These are phyloP conservation scores for Oidium heveae DNA, from an alignment of 2,329 filamentous ascomycete species.

Conservation along the genomic window DNA sequence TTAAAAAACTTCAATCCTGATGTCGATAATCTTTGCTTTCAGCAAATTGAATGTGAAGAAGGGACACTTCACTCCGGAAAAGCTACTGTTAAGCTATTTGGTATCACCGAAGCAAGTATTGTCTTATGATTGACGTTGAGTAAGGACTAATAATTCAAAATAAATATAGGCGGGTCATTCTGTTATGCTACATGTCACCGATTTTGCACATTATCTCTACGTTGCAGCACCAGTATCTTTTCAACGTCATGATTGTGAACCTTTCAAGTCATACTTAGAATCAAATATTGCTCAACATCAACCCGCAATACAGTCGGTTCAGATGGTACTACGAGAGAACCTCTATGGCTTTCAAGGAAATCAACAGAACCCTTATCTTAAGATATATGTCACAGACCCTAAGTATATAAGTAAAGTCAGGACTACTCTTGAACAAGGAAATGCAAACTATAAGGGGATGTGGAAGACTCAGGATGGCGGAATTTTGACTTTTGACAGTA, in stretches of 20 bases:
- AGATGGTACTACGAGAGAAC: constrained; percentile 66
- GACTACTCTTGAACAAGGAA: constrained; percentile 44
- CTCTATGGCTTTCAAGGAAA: constrained; percentile 91
- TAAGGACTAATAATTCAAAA: neutral
- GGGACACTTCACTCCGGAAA: constrained; percentile 54
- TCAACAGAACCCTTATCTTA: constrained; percentile 71
- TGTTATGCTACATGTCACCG: constrained; percentile 79
- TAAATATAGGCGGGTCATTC: constrained; percentile 44
- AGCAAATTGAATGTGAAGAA: constrained; percentile 89
- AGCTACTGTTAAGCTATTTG: constrained; percentile 72
- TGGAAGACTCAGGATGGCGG: constrained; percentile 50
- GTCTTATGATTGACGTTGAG: neutral
- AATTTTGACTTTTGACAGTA: constrained; percentile 81
- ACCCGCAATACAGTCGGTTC: constrained; percentile 52
- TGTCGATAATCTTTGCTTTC: constrained; percentile 56
- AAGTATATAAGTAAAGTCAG: constrained; percentile 60
- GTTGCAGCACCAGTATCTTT: constrained; percentile 72
- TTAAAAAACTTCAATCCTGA: constrained; percentile 35
- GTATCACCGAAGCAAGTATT: constrained; percentile 49
- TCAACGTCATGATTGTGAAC: constrained; percentile 47
- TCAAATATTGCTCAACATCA: constrained; percentile 48
- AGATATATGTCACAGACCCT: constrained; percentile 77
- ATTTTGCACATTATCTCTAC: constrained; percentile 91
- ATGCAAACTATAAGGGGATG: constrained; percentile 72
- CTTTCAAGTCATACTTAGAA: constrained; percentile 63